Conservation (phyloP, 208 protist genomes). For the Trypanosoma lewisi region DNA sequence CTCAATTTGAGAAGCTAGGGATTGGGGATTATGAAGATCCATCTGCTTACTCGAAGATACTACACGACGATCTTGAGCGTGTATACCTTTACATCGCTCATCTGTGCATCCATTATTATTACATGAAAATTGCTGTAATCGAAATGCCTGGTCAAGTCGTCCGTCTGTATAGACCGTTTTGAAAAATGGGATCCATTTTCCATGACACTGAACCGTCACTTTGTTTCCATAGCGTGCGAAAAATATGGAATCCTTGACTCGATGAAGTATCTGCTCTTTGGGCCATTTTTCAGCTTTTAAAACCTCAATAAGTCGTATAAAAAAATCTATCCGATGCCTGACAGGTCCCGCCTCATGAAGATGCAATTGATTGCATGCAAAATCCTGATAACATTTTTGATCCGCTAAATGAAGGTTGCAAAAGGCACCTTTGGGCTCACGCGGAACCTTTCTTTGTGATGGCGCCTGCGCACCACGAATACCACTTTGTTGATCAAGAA, state of each 20-base stretch:
- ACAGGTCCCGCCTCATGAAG: constrained; percentile 79
- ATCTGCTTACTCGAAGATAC: constrained; percentile 63
- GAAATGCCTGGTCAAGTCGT: constrained; percentile 79
- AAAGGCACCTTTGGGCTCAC: constrained; percentile 84
- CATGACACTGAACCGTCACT: constrained; percentile 78
- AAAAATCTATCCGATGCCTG: constrained; percentile 74
- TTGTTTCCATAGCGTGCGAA: constrained; percentile 88
- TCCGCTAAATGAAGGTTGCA: constrained; percentile 87
- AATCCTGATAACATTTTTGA: constrained; percentile 88
- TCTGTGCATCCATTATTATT: constrained; percentile 51
- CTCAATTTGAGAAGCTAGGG: constrained; percentile 50
- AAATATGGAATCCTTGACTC: constrained; percentile 85
- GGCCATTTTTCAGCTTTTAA: constrained; percentile 62
- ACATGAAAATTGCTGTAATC: constrained; percentile 56
- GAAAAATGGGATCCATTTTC: constrained; percentile 85
- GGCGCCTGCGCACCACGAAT: constrained; percentile 74
- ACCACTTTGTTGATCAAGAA: constrained; percentile 78
- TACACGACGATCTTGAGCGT: constrained; percentile 66
- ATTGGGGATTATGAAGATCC: constrained; percentile 65
- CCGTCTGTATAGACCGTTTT: constrained; percentile 87
- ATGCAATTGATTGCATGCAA: constrained; percentile 86
- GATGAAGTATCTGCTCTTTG: constrained; percentile 48
- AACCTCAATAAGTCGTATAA: constrained; percentile 62
- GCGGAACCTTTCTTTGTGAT: constrained; percentile 78
- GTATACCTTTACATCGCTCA: constrained; percentile 80